Base-by-base conservation (phyloP, 345 rosid species). In the Gossypium bickii region DNA sequence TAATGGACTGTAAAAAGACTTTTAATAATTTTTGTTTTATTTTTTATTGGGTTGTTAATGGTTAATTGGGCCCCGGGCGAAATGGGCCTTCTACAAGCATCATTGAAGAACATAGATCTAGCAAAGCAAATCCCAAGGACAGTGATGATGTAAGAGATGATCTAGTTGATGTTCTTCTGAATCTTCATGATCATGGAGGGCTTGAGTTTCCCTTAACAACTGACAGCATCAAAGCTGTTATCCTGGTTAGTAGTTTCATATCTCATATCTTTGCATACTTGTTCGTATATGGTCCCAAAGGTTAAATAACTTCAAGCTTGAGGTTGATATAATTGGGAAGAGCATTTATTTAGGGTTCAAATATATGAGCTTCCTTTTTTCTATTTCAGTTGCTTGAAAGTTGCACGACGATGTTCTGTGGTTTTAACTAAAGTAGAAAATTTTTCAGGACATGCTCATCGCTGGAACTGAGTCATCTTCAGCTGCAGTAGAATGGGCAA, bases 221-320 rank as follows among this genome's bases (percentile, higher is more conserved):
- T 75, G 7, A 49, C 71, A 15, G 8, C 7, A 56, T 75, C 1
- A 80, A 70, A n/a, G 82, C 87, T 83, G 81, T 78, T 13, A 68
- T 84, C 78, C 55, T 79, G 5, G 85, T 81, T 45, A 45, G 49
- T 29, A 29, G 34, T 29, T 29, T 29, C 34, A 29, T 29, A 29
- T 29, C 34, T 29, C 34, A 29, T 29, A 27, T 27, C 34, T 3
- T 29, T 29, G 34, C 34, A 29, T 3, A 29, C 1, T 29, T 29
- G 4, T 29, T 29, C 4, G 4, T 29, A 29, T 29, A 3, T 29
- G 34, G 34, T 29, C 34, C 34, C 47, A 43, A 43, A 43, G 47
- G 8, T 43, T 4, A 8, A 43, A 43, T 43, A 43, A 43, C 47
- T 43, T 8, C 47, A 43, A 43, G 47, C 47, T 43, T 43, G 47